Base-by-base conservation (phyloP, 2,329 filamentous ascomycete species). In the Cryphonectria nitschkei region DNA sequence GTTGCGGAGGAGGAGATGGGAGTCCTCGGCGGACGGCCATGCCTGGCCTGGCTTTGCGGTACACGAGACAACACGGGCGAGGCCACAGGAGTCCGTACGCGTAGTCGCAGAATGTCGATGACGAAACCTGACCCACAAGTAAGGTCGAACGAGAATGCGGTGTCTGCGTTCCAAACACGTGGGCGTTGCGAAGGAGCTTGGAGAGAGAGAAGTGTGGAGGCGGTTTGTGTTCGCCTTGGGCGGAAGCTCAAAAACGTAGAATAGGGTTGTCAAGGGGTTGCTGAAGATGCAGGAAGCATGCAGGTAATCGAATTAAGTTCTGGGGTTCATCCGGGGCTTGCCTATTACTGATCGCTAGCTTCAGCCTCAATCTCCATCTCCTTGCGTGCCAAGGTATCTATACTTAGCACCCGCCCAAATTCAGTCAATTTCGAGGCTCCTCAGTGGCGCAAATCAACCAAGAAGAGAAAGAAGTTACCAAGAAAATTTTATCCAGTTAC, bases 11-110 rank as follows among this genome's bases (percentile, higher is more conserved):
- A 62, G 34, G 66, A 37, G 52, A 41, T 68, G 29, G 34, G 22
- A 65, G 61, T 69, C 71, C 50, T 64, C 67, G 65, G 58, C 43
- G 69, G 68, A 68, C 68, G 70, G 71, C 71, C 71, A 72, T 72
- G 62, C 71, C 71, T 66, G 32, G 65, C 29, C 65, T 43, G 52
- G 61, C 39, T 46, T 14, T 26, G 61, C 14, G 61, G 41, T 14
- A 41, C 46, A 56, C 68, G 46, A 37, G 41, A 68, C 67, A 41
- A 65, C 68, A 54, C 62, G 60, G 58, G 41, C 46, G 11, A 54
- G 65, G 50, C 65, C 26, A 46, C 65, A 65, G 63, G 26, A 65
- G 29, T 65, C 63, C 63, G 63, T n/a, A 50, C 61, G 61, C 39
- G 61, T n/a, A 62, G 61, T 14, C 46, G 61, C 61, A 43, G 41